Evolutionary conservation across 306 rosid genomes (phyloP).

Genomic region (Fragaria ananassa): DNA sequence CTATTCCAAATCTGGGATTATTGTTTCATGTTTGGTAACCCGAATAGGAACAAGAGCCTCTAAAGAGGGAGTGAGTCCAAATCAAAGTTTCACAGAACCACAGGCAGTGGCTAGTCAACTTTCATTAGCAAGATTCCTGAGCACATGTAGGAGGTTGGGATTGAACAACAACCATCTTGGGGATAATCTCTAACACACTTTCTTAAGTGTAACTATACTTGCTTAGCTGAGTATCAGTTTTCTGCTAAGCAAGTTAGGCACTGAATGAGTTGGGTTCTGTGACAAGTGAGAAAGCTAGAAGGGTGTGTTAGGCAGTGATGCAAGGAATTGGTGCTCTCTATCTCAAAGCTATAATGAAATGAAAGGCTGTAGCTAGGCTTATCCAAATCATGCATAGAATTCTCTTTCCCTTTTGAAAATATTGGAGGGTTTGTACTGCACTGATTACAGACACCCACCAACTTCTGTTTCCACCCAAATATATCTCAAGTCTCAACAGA

Average conservation of each 20-base stretch:
- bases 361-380: conserved; percentile 1
- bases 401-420: conserved; percentile 21
- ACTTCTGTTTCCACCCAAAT: conserved; percentile 12
- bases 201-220: conserved; percentile 31
- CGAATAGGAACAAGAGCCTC: conserved; percentile 4
- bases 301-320: conserved; percentile 35
- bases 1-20: conserved; percentile 24
- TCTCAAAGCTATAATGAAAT: conserved; percentile 12
- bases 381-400: conserved; percentile 10
- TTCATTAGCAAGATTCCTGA: conserved; percentile 1
- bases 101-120: conserved; percentile 9
- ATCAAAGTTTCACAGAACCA: background rate
- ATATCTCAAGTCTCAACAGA: conserved; percentile 14
- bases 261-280: background rate
- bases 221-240: conserved; percentile 36
- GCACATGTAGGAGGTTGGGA: conserved; percentile 29
- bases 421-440: conserved; percentile 16
- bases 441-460: conserved; percentile 36
- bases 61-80: background rate
- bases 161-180: conserved; percentile 16
- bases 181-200: conserved; percentile 31
- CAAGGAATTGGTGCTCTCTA: conserved; percentile 13
- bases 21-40: conserved; percentile 18
- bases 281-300: conserved; percentile 16
- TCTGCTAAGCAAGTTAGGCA: conserved; percentile 67